These are phyloP conservation scores for Gymnopus androsaceus DNA, from an alignment of 1,284 basidiomycete species.

Conservation along the genomic window DNA sequence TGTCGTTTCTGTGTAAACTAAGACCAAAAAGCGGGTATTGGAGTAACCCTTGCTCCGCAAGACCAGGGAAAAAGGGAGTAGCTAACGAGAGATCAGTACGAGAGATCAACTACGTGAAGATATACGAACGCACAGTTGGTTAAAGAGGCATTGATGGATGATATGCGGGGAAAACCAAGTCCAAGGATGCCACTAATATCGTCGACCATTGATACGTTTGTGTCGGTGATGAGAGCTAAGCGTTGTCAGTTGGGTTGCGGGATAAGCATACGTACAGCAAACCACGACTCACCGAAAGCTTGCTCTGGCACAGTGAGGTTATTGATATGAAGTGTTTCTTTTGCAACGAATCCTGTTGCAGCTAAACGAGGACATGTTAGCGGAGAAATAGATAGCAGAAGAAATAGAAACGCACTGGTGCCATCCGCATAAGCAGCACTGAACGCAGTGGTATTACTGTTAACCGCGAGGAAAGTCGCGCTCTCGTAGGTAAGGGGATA, in stretches of 20 bases:
- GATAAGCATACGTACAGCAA: neutral
- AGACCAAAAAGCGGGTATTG: constrained; percentile 76
- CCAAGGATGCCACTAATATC: constrained; percentile 72
- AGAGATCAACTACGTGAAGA: constrained; percentile 5
- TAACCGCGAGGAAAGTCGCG: constrained; percentile 61
- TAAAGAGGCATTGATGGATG: constrained; percentile 50
- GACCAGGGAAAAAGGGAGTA: constrained; percentile 61
- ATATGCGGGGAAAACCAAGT: constrained; percentile 73
- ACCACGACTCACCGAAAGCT: constrained; percentile 56
- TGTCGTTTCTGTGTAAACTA: constrained; percentile 56
- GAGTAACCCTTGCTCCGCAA: constrained; percentile 63
- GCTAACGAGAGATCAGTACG: constrained; percentile 40
- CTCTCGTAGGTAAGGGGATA: constrained; percentile 70
- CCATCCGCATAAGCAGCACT: constrained; percentile 63
- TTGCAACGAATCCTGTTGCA: constrained; percentile 68
- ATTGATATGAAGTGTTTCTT: constrained; percentile 58
- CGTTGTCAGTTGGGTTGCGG: neutral
- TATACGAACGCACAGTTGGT: constrained; percentile 49
- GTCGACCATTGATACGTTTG: constrained; percentile 63
- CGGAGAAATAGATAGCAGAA: neutral
- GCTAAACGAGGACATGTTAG: constrained; percentile 36
- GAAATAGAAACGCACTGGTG: constrained; percentile 48
- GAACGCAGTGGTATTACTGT: constrained; percentile 61
- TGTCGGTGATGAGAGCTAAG: constrained; percentile 58
- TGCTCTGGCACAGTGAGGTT: constrained; percentile 62